A percentile compares a stretch with the other conserved stretches of the same genome.
Conservation (phyloP, 2,329 filamentous ascomycete genomes). For the Aspergillus sp. region DNA sequence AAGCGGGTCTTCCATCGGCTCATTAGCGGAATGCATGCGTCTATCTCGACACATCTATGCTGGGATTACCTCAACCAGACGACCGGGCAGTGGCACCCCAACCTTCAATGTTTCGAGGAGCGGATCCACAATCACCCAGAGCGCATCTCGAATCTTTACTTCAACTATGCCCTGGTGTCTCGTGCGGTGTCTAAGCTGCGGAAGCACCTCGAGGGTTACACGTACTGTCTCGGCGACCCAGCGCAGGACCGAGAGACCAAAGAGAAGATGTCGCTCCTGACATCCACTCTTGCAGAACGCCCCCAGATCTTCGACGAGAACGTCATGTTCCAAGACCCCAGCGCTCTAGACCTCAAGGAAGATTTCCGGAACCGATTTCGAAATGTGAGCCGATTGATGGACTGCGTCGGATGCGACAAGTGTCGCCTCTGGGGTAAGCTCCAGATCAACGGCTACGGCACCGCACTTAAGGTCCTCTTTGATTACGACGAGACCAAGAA, state of each 20-base stretch:
- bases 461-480: conserved; percentile 92
- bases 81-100: conserved; percentile 89
- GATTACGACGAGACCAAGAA: conserved; percentile 75
- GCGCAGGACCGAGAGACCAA: conserved; percentile 77
- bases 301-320: conserved; percentile 88
- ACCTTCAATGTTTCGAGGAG: conserved; percentile 81
- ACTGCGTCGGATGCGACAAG: conserved; percentile 98
- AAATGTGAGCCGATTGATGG: conserved; percentile 95
- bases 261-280: conserved; percentile 75
- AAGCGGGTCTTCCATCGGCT: conserved; percentile 98
- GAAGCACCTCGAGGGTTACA: conserved; percentile 77
- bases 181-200: conserved; percentile 89
- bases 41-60: conserved; percentile 94
- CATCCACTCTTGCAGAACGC: conserved; percentile 64
- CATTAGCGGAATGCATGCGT: conserved; percentile 96
- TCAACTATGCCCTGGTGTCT: conserved; percentile 96
- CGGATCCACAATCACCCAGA: conserved; percentile 85
- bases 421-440: conserved; percentile 97
- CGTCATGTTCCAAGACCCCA: conserved; percentile 79
- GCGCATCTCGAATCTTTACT: conserved; percentile 95
- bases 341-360: conserved; percentile 76
- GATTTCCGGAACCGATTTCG: conserved; percentile 97
- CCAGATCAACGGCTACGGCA: conserved; percentile 91
- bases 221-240: conserved; percentile 85
- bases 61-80: conserved; percentile 95